A percentile compares a stretch with the other conserved stretches of the same genome.
Conservation (phyloP, 805 yeast genomes). For the Zygosaccharomyces bisporus region DNA sequence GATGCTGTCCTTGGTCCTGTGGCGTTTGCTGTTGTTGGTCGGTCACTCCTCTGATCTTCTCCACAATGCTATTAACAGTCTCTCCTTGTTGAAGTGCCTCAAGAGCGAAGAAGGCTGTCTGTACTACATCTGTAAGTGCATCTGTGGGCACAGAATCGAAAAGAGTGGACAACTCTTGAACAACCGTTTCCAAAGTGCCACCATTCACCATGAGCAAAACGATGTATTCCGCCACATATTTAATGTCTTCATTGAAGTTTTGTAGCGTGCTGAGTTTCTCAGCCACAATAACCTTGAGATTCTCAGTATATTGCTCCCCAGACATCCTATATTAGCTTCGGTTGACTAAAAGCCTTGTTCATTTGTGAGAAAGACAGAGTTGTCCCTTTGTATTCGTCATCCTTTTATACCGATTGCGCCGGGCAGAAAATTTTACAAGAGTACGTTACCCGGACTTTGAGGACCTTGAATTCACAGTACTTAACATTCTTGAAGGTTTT, state of each 20-base stretch:
- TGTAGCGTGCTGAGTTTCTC: conserved; percentile 39
- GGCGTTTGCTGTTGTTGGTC: conserved; percentile 15
- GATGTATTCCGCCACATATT: conserved; percentile 69
- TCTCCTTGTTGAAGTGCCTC: conserved; percentile 40
- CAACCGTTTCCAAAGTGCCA: conserved; percentile 57
- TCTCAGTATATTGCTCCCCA: conserved; percentile 34
- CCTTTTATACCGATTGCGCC: not conserved
- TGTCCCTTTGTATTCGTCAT: not conserved
- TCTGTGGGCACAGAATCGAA: conserved; percentile 60
- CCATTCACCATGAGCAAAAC: conserved; percentile 67
- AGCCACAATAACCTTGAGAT: conserved; percentile 43
- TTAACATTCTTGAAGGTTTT: too few relatives aligned
- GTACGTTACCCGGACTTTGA: not conserved
- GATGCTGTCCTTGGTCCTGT: conserved; percentile 15
- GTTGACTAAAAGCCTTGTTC: not conserved
- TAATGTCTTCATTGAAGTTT: conserved; percentile 48
- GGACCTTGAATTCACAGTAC: too few relatives aligned
- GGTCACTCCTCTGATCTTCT: conserved; percentile 26
- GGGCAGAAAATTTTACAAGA: not conserved
- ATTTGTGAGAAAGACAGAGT: not conserved
- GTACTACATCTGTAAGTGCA: conserved; percentile 55
- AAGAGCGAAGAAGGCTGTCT: conserved; percentile 55
- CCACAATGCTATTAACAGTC: conserved; percentile 30
- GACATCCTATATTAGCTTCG: conserved; percentile 21
- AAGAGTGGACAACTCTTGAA: conserved; percentile 55